A percentile compares a stretch with the other conserved stretches of the same genome.
phyloP scores from a whole-genome alignment of 1,284 basidiomycete genomes.

The Lentinus polychrous region DNA sequence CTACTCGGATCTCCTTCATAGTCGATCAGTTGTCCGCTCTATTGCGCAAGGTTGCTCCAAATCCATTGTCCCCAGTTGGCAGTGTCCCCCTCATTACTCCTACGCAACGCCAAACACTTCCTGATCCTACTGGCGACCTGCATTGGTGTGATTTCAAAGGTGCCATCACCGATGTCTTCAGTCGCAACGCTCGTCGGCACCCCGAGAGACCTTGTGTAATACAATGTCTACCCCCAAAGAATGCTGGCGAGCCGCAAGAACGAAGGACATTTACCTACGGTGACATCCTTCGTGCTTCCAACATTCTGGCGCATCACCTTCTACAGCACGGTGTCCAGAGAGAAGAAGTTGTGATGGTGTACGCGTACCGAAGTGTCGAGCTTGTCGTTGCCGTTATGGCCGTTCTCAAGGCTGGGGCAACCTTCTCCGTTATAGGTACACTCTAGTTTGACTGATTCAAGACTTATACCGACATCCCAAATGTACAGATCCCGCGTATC shows the following conservation, averaged over 20 bases:
- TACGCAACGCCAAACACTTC: slow-evolving; percentile 66
- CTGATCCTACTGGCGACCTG: slow-evolving; percentile 84
- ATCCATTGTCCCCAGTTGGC: slow-evolving; percentile 60
- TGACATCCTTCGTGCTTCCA: slow-evolving; percentile 80
- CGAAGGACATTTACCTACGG: slow-evolving; percentile 71
- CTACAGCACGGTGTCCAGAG: slow-evolving; percentile 81
- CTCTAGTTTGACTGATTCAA: slow-evolving; percentile 8
- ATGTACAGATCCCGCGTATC: slow-evolving; percentile 87
- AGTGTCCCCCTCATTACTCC: slow-evolving; percentile 79
- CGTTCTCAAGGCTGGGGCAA: slow-evolving; percentile 93
- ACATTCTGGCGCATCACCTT: slow-evolving; percentile 89
- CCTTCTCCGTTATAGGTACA: slow-evolving; percentile 95
- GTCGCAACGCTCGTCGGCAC: slow-evolving; percentile 68
- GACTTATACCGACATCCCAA: neutral
- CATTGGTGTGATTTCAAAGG: slow-evolving; percentile 98
- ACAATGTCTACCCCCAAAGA: slow-evolving; percentile 56
- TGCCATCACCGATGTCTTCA: slow-evolving; percentile 92
- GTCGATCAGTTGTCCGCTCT: slow-evolving; percentile 85
- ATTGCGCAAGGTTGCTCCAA: slow-evolving; percentile 65
- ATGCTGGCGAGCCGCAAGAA: slow-evolving; percentile 41
- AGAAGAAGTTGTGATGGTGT: slow-evolving; percentile 99
- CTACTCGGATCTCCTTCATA: slow-evolving; percentile 70
- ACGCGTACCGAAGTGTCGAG: slow-evolving; percentile 94
- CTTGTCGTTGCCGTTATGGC: slow-evolving; percentile 97
- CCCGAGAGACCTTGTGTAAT: slow-evolving; percentile 82